phyloP scores from a whole-genome alignment of 1,284 basidiomycete genomes.

The Naganishia albida region DNA sequence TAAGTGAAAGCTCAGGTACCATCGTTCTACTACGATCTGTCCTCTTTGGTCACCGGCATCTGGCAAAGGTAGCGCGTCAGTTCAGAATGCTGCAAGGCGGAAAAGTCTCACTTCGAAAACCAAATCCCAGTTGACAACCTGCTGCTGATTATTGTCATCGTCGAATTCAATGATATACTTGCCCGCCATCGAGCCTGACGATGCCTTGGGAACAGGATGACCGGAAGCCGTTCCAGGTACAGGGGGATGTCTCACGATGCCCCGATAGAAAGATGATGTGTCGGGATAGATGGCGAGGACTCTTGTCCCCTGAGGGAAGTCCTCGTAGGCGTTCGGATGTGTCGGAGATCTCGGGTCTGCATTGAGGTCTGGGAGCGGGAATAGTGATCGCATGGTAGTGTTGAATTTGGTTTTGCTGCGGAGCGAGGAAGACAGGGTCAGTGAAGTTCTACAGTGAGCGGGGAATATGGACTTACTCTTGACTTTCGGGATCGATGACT shows the following conservation, averaged over 20 bases:
- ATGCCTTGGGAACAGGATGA: constrained; percentile 32
- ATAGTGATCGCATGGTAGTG: constrained; percentile 55
- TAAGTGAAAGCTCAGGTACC: too few relatives aligned
- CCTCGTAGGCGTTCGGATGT: constrained; percentile 51
- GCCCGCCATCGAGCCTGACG: constrained; percentile 39
- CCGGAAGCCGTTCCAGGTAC: constrained; percentile 40
- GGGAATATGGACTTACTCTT: constrained; percentile 35
- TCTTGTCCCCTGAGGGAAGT: constrained; percentile 48
- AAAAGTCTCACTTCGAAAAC: constrained; percentile 47
- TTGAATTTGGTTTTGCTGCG: constrained; percentile 48
- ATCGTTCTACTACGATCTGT: too few relatives aligned
- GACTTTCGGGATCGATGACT: constrained; percentile 42
- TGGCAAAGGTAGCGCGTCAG: not conserved
- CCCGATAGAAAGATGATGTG: constrained; percentile 58
- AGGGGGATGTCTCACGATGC: constrained; percentile 50
- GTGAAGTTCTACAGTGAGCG: not conserved
- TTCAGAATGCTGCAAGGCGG: not conserved
- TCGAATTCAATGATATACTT: constrained; percentile 50
- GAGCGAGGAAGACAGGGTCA: not conserved
- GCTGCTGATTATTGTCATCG: constrained; percentile 49
- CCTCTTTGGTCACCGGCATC: constrained; percentile 12
- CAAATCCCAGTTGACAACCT: constrained; percentile 44
- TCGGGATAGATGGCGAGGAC: constrained; percentile 59
- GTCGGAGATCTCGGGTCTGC: constrained; percentile 45
- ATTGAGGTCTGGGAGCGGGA: constrained; percentile 55